Conservation (phyloP, 192 early-diverging fungal genomes). For the Pilaira anomala region DNA sequence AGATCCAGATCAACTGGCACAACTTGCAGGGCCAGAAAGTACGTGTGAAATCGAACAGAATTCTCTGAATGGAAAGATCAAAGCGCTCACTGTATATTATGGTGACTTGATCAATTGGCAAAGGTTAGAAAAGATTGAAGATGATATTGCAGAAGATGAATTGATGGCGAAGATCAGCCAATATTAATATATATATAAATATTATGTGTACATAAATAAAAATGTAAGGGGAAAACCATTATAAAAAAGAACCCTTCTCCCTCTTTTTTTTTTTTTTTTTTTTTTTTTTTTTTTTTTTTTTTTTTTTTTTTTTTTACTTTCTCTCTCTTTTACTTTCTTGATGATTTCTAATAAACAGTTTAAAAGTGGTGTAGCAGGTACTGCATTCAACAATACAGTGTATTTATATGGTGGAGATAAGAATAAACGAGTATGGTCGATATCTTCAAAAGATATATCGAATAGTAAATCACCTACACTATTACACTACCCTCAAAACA, state of each 20-base stretch:
- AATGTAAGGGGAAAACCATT: no score
- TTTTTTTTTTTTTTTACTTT: no score
- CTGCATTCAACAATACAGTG: conserved; percentile 5
- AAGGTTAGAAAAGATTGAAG: neutral
- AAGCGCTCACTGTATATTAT: conserved; percentile 76
- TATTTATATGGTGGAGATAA: conserved; percentile 5
- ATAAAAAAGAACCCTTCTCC: no score
- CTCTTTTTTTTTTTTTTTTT: neutral
- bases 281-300: no score
- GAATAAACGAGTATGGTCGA: neutral
- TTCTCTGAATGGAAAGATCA: conserved; percentile 61
- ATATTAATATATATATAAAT: neutral
- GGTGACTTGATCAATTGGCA: conserved; percentile 57
- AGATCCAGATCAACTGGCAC: conserved; percentile 61
- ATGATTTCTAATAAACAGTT: no score
- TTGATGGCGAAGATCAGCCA: no score
- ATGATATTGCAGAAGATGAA: neutral
- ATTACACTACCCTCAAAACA: neutral
- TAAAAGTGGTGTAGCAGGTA: no score
- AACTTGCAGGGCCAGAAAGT: conserved; percentile 48
- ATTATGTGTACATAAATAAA: neutral
- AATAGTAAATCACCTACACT: neutral
- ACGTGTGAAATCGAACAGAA: conserved; percentile 83
- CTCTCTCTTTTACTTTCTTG: no score
- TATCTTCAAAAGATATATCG: neutral